Conservation (phyloP, 306 rosid genomes). For the Alnus rubra region DNA sequence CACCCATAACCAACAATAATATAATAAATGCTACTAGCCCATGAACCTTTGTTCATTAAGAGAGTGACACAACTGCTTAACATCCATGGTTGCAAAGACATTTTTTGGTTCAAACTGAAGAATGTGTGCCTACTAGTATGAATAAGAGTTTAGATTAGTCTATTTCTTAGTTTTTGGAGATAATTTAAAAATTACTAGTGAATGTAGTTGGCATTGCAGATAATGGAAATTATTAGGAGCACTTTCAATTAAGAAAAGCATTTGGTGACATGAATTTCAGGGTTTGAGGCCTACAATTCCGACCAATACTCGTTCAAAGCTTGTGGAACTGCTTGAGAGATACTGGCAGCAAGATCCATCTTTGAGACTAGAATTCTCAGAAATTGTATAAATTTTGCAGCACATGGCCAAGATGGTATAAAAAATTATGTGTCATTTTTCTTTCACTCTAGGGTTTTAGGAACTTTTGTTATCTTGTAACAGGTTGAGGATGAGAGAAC, state of each 20-base stretch:
- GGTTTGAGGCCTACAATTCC: slow-evolving; percentile 77
- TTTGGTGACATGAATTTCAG: slow-evolving; percentile 47
- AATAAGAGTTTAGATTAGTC: neutral
- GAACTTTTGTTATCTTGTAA: neutral
- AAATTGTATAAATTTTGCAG: slow-evolving; percentile 51
- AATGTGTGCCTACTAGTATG: neutral
- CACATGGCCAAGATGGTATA: slow-evolving; percentile 43
- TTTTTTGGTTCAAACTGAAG: neutral
- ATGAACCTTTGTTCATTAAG: neutral
- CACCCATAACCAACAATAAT: neutral
- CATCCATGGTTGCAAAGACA: neutral
- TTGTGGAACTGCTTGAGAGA: slow-evolving; percentile 57
- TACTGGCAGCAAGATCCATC: slow-evolving; percentile 79
- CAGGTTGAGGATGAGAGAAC: slow-evolving; percentile 38
- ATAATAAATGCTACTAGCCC: neutral
- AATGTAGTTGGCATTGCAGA: neutral
- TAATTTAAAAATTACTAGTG: neutral
- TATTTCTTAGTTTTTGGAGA: neutral
- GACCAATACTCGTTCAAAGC: slow-evolving; percentile 50
- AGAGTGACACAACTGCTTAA: neutral
- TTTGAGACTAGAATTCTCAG: slow-evolving; percentile 71
- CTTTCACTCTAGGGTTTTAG: neutral
- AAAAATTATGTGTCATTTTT: neutral
- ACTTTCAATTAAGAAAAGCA: neutral
- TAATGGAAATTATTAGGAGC: neutral